Evolutionary conservation across 1,284 basidiomycete species (phyloP).

Genomic region (Sanghuangporus sanghuang): DNA sequence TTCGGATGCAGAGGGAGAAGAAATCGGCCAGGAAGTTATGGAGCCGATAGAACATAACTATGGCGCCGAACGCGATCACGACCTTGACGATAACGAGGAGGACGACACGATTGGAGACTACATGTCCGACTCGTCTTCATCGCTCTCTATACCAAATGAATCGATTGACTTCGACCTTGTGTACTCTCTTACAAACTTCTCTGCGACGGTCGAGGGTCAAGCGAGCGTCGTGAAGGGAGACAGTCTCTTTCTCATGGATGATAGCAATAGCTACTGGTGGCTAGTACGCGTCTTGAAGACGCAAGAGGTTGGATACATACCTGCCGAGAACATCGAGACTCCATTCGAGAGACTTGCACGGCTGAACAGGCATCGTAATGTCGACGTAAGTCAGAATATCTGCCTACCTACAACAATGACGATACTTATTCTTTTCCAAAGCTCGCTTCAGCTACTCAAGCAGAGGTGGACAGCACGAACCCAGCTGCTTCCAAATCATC

Average conservation of each 20-base stretch:
- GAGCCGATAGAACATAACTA: conserved; percentile 9
- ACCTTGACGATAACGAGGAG: conserved; percentile 46
- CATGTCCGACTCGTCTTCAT: conserved; percentile 46
- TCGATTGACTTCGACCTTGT: conserved; percentile 89
- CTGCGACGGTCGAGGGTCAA: conserved; percentile 94
- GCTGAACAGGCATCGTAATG: conserved; percentile 96
- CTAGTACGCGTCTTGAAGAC: conserved; percentile 94
- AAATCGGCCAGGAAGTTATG: conserved; percentile 12
- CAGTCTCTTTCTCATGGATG: conserved; percentile 89
- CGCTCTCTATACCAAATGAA: conserved; percentile 83
- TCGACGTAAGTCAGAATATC: conserved; percentile 67
- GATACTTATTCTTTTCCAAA: conserved; percentile 24
- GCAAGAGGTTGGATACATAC: conserved; percentile 99
- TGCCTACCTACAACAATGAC: not conserved
- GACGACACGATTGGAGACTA: conserved; percentile 51
- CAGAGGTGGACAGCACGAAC: conserved; percentile 53
- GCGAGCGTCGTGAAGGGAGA: conserved; percentile 96
- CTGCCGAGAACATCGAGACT: conserved; percentile 98
- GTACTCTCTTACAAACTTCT: conserved; percentile 88
- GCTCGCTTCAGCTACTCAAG: conserved; percentile 72
- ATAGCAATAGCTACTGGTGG: conserved; percentile 98
- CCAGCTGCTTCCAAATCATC: conserved; percentile 29
- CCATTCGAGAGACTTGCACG: conserved; percentile 94
- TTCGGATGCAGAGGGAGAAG: conserved; percentile 58
- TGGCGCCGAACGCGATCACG: conserved; percentile 17